Base-by-base conservation (phyloP, 441 rosid genomes). In the Hura crepitans region DNA sequence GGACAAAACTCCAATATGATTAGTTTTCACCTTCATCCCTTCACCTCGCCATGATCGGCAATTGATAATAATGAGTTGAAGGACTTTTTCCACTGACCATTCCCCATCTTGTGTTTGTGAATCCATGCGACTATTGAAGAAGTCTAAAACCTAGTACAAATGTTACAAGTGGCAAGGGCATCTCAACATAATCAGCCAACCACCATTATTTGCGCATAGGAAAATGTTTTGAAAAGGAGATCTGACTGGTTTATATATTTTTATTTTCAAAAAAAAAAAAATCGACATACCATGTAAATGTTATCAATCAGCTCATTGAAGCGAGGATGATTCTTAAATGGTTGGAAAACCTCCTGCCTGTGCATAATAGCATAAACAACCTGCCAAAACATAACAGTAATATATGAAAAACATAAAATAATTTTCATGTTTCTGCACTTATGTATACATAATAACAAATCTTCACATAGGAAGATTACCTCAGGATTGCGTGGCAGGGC, bases 51-150 rank as follows among this genome's bases (percentile, higher is more conserved):
- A 96, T 72, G 92, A 92, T 69, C 97, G 88, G 58, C 96, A 92
- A 77, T 84, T 89, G 33, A 78, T 83, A 63, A 87, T 85, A 73
- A 96, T 87, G 77, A 88, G 86, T 49, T 84, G 81, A 64, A 96
- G 96, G 75, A 96, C 99, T 77, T 85, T 91, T 78, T 96, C 94
- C 68, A 91, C 98, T 4, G 99, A 93, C 99, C 96, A 96, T 75
- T 89, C 98, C 69, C 98, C 87, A 72, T 88, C 94, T 61, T 82
- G 66, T 80, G 87, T 78, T 73, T 91, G 97, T 30, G 96, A 81
- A 82, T 96, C 99, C 81, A 96, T 85, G 22, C 96, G 97, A 78
- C 85, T 84, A 70, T 96, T 96, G 81, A 96, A 96, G 72, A 89
- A 93, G 72, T 96, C 98, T 66, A 96, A 79, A 23, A 96, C 99